Percentiles rank a stretch among this genome's conserved stretches.
Evolutionary conservation across 2,329 filamentous ascomycete species (phyloP).

Genomic region (Diaporthe vaccinii): DNA sequence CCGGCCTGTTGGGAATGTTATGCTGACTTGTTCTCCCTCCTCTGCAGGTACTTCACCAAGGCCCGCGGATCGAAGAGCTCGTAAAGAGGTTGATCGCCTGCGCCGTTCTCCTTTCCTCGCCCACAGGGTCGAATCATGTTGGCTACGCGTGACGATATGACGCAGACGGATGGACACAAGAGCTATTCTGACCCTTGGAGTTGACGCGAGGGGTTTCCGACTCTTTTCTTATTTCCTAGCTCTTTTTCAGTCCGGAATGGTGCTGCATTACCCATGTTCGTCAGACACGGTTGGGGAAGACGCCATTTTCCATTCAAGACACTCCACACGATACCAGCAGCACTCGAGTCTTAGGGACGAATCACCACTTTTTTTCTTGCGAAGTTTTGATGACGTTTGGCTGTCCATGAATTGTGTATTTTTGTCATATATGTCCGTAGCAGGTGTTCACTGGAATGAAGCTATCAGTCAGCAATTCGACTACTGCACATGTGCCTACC

Average conservation of each 20-base stretch:
- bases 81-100: neutral
- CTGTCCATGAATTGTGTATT: neutral
- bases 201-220: neutral
- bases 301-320: neutral
- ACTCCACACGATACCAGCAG: constrained; percentile 31
- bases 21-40: constrained; percentile 33
- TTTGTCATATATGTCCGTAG: too few relatives aligned
- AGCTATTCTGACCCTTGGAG: neutral
- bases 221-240: neutral
- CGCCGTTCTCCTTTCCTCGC: neutral
- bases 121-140: neutral
- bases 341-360: constrained; percentile 6
- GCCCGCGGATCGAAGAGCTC: constrained; percentile 48
- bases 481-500: neutral
- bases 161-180: neutral
- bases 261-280: constrained; percentile 13
- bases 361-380: constrained; percentile 5
- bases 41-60: constrained; percentile 52
- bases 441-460: neutral
- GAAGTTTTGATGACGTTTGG: neutral
- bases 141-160: neutral
- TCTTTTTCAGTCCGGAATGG: neutral
- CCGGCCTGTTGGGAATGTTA: neutral
- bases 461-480: neutral
- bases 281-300: constrained; percentile 3